These are phyloP conservation scores for Pyricularia sp. DNA, from an alignment of 2,329 filamentous ascomycete genomes.

Conservation along the genomic window DNA sequence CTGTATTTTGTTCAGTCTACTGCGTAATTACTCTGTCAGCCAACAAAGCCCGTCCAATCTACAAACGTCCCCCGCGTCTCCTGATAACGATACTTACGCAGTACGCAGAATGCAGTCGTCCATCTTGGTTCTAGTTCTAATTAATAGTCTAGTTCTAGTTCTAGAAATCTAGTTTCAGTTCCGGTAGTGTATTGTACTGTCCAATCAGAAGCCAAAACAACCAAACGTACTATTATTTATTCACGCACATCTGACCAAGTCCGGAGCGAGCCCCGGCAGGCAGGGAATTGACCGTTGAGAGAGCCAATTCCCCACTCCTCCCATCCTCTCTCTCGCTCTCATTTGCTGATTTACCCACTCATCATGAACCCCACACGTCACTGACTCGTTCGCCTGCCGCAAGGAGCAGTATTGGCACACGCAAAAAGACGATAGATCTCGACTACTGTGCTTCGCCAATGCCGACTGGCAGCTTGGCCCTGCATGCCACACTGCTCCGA, in stretches of 20 bases:
- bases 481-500: neutral
- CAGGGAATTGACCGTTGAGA: neutral
- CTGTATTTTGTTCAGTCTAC: neutral
- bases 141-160: no score
- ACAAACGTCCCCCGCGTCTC: neutral
- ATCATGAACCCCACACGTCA: neutral
- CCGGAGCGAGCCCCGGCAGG: neutral
- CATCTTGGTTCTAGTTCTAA: neutral
- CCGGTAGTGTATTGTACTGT: no score
- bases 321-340: neutral
- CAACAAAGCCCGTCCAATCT: neutral
- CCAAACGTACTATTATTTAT: no score
- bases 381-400: neutral
- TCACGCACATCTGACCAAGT: neutral
- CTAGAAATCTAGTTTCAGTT: no score
- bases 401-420: no score
- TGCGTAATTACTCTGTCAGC: neutral
- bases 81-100: neutral
- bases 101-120: neutral
- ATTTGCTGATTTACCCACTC: neutral
- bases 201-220: no score
- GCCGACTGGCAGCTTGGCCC: neutral
- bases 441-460: neutral
- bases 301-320: neutral
- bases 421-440: neutral